Conservation (phyloP, 148 eudicot genomes). For the Chenopodium berlandieri region DNA sequence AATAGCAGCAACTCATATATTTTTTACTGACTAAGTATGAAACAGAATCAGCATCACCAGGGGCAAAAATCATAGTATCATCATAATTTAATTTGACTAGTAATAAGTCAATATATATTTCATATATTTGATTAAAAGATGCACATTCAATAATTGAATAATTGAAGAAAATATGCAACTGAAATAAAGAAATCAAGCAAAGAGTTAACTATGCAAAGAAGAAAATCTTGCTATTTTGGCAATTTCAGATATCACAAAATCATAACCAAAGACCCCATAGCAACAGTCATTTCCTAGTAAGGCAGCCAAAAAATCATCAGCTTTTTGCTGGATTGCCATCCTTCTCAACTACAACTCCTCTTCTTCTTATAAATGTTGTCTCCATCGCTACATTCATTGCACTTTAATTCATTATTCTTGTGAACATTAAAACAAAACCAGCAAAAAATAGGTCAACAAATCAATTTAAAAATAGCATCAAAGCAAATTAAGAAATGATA, state of each 20-base stretch:
- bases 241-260: conserved; percentile 73
- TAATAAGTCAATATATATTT: background rate
- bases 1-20: background rate
- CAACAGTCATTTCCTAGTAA: conserved; percentile 64
- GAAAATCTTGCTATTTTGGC: conserved; percentile 81
- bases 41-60: background rate
- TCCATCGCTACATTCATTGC: too few species aligned
- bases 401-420: too few species aligned
- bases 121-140: background rate
- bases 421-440: too few species aligned
- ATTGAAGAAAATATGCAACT: too few species aligned
- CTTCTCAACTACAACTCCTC: conserved; percentile 64
- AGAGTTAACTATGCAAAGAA: conserved; percentile 65
- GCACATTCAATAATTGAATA: background rate
- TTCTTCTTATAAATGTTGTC: conserved; percentile 53
- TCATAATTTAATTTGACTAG: background rate
- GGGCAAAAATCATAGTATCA: background rate
- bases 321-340: conserved; percentile 60
- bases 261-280: conserved; percentile 64
- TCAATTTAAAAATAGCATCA: too few species aligned
- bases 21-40: background rate
- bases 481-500: too few species aligned
- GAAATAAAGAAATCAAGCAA: background rate
- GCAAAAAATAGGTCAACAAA: too few species aligned
- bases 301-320: conserved; percentile 52